Conservation (phyloP, 2,329 filamentous ascomycete genomes). For the Peltaster fructicola region DNA sequence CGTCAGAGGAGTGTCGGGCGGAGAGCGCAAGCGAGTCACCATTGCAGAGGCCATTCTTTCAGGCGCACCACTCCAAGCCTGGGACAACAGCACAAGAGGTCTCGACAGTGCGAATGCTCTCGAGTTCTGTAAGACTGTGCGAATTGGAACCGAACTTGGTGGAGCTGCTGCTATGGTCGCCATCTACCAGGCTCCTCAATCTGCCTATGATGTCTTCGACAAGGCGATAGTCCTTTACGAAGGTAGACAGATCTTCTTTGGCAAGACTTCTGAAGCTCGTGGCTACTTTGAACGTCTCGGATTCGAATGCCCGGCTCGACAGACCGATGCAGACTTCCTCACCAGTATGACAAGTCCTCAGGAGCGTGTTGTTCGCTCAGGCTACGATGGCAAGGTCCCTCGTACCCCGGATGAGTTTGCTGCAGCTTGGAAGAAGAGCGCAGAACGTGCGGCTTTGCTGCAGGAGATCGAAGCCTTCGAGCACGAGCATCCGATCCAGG, state of each 20-base stretch:
- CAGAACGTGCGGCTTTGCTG: slow-evolving; percentile 27
- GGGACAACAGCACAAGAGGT: slow-evolving; percentile 64
- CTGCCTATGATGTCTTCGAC: slow-evolving; percentile 53
- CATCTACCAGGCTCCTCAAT: slow-evolving; percentile 55
- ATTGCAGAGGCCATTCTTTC: slow-evolving; percentile 64
- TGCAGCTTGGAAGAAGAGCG: slow-evolving; percentile 35
- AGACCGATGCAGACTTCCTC: slow-evolving; percentile 60
- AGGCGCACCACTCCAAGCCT: slow-evolving; percentile 39
- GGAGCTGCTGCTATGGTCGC: slow-evolving; percentile 49
- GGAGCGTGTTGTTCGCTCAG: slow-evolving; percentile 28
- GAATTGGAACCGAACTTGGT: slow-evolving; percentile 49
- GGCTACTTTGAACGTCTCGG: slow-evolving; percentile 54
- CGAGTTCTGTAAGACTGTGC: slow-evolving; percentile 55
- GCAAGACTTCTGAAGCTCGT: slow-evolving; percentile 43
- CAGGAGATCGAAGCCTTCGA: slow-evolving; percentile 30
- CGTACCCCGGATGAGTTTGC: slow-evolving; percentile 34
- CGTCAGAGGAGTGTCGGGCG: slow-evolving; percentile 55
- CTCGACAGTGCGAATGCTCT: slow-evolving; percentile 60
- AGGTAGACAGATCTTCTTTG: slow-evolving; percentile 57
- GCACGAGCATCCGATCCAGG: slow-evolving; percentile 26
- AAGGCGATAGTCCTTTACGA: slow-evolving; percentile 50
- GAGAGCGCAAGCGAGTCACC: slow-evolving; percentile 62
- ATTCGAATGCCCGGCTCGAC: slow-evolving; percentile 51
- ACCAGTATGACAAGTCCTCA: slow-evolving; percentile 48
- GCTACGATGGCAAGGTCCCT: slow-evolving; percentile 29